Percentiles rank a stretch among this genome's conserved stretches.
Conservation (phyloP, 768 basidiomycete genomes). For the Suillus subalutaceus region DNA sequence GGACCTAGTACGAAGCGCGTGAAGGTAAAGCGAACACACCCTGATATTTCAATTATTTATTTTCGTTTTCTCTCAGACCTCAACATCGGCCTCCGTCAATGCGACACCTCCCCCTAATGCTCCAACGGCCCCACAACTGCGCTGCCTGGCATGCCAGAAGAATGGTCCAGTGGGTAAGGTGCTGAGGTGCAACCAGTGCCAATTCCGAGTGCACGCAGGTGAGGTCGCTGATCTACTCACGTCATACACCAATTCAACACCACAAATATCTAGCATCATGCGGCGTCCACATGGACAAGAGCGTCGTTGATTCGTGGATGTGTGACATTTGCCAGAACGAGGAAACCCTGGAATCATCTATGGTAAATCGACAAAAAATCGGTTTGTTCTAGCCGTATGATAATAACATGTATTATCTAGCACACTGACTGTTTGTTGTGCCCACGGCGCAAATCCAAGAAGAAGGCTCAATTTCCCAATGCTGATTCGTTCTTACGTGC, state of each 20-base stretch:
- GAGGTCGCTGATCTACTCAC: conserved; percentile 8
- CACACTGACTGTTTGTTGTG: conserved; percentile 86
- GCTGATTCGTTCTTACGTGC: conserved; percentile 71
- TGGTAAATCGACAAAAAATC: conserved; percentile 45
- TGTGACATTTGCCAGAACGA: conserved; percentile 91
- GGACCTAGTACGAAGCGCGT: conserved; percentile 62
- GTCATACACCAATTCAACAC: conserved; percentile 11
- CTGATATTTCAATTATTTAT: neutral
- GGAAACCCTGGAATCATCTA: conserved; percentile 76
- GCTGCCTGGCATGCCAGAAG: conserved; percentile 77
- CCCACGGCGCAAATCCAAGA: conserved; percentile 50
- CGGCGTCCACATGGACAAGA: conserved; percentile 68
- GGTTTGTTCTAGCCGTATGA: neutral
- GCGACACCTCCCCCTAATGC: conserved; percentile 65
- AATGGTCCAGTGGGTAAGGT: conserved; percentile 78
- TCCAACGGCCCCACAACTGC: conserved; percentile 58
- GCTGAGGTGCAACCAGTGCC: conserved; percentile 79
- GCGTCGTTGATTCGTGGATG: conserved; percentile 71
- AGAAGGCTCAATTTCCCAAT: conserved; percentile 48
- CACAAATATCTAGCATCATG: conserved; percentile 51
- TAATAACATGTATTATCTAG: conserved; percentile 40
- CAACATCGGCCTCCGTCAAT: conserved; percentile 41
- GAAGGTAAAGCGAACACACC: conserved; percentile 43
- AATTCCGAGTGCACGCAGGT: conserved; percentile 83
- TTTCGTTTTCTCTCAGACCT: conserved; percentile 18